Conservation (phyloP, 2,329 filamentous ascomycete species). For the Orbilia oligospora region DNA sequence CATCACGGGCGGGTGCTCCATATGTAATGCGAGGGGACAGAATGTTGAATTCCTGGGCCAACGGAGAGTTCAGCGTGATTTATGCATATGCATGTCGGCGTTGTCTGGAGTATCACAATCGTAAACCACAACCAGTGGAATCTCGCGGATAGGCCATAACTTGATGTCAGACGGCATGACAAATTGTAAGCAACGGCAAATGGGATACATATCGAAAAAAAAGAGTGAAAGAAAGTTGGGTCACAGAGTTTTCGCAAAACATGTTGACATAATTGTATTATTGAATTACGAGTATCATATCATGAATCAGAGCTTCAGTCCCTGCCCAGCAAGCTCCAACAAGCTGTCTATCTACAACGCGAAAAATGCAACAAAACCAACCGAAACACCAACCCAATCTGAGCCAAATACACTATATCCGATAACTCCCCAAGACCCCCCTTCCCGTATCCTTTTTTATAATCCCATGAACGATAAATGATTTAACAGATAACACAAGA, state of each 20-base stretch:
- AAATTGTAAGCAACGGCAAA: conserved; percentile 5
- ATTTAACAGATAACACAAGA: conserved; percentile 53
- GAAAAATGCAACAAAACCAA: conserved; percentile 31
- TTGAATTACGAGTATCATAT: conserved; percentile 1
- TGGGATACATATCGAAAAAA: conserved; percentile 16
- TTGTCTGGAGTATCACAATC: conserved; percentile 33
- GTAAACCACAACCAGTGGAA: background rate
- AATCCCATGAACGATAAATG: conserved; percentile 10
- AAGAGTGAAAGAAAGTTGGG: background rate
- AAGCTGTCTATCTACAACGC: conserved; percentile 21
- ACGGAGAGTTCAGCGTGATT: conserved; percentile 32
- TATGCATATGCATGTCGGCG: conserved; percentile 41
- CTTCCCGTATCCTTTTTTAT: conserved; percentile 1
- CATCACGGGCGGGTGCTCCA: conserved; percentile 28
- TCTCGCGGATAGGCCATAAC: conserved; percentile 28
- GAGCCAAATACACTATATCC: conserved; percentile 6
- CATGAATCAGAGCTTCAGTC: background rate
- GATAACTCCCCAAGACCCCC: conserved; percentile 5
- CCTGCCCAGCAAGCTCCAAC: conserved; percentile 20
- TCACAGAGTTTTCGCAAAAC: conserved; percentile 9
- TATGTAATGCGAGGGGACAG: conserved; percentile 13
- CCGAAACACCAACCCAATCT: conserved; percentile 2
- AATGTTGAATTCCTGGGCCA: conserved; percentile 28
- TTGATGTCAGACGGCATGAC: conserved; percentile 17
- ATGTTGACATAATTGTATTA: conserved; percentile 12